Evolutionary conservation across 192 early-diverging fungal species (phyloP).

Genomic region (Gaertneriomyces sp.): DNA sequence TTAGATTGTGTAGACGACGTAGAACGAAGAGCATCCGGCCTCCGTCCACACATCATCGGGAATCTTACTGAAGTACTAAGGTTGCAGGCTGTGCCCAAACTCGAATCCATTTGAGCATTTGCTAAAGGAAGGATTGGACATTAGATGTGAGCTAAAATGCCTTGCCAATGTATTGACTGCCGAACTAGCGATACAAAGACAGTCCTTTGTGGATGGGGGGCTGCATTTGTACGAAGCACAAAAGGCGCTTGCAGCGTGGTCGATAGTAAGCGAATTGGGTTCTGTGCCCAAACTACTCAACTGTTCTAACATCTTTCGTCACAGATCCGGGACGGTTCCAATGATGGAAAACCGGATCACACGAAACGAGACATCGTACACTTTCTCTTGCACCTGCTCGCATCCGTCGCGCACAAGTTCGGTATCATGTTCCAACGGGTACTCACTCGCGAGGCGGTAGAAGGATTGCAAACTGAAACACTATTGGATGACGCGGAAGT

Average conservation of each 20-base stretch:
- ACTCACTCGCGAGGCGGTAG: not conserved
- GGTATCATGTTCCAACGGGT: conserved; percentile 21
- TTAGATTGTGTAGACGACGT: too few species aligned
- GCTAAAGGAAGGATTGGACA: too few species aligned
- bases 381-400: not conserved
- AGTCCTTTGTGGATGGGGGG: not conserved
- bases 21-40: too few species aligned
- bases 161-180: too few species aligned
- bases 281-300: not conserved
- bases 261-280: not conserved
- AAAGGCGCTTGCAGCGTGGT: not conserved
- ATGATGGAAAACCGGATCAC: not conserved
- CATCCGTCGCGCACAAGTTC: conserved; percentile 9
- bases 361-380: not conserved
- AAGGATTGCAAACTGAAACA: not conserved
- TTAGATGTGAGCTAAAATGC: too few species aligned
- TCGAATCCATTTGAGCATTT: too few species aligned
- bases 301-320: not conserved
- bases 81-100: too few species aligned
- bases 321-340: not conserved
- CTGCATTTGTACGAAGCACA: not conserved
- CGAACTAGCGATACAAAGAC: too few species aligned
- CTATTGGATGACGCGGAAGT: not conserved
- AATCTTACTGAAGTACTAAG: too few species aligned
- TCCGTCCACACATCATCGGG: too few species aligned